Evolutionary conservation across 306 rosid species (phyloP), one percentile per base, ranked within the genome.

Genomic region (Cyclanthera cordifolia): DNA sequence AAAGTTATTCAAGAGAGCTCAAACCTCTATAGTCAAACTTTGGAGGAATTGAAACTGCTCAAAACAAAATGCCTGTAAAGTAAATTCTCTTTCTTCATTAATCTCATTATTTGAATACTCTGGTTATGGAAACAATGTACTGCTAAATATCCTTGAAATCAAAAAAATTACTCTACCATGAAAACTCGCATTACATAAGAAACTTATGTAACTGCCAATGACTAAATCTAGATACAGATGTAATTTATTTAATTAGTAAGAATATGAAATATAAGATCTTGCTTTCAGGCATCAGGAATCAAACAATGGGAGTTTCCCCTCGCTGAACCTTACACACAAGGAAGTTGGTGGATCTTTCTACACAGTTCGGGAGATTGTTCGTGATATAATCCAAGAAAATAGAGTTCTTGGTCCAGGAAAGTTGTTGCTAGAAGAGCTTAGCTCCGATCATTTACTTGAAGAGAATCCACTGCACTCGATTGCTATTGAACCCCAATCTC

Each of bases 331-430:
- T 32, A 88, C 99, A 9, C 99, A 93, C 79, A 90, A 90, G 81
- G 99, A 93, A 81, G 99, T 93, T 10, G 98, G 98, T 72, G 98
- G 98, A 37, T 92, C 97, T 69, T 92, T 92, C 86, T 93, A 93
- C 84, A 93, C 96, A 0, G 95, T 93, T n/a, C 83, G 99, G 50
- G 99, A 93, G 85, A 93, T 93, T 78, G 97, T 93, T 52, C 83
- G 97, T 11, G 99, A 93, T 73, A 70, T 93, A 78, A 93, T 93
- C 75, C 99, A 88, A 85, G 97, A 93, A 73, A 93, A 93, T 76
- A 83, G 95, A 78, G 95, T 90, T 46, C 76, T 93, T 71, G 95
- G 99, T 70, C 99, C 99, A 76, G 91, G 91, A 80, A 90, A 80
- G 80, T 77, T 83, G 73, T 70, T 21, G 67, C 48, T 71, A 56